Percentiles rank a stretch among this genome's conserved stretches.
phyloP scores from a whole-genome alignment of 2,329 filamentous ascomycete species.

The Xylaria sp. region DNA sequence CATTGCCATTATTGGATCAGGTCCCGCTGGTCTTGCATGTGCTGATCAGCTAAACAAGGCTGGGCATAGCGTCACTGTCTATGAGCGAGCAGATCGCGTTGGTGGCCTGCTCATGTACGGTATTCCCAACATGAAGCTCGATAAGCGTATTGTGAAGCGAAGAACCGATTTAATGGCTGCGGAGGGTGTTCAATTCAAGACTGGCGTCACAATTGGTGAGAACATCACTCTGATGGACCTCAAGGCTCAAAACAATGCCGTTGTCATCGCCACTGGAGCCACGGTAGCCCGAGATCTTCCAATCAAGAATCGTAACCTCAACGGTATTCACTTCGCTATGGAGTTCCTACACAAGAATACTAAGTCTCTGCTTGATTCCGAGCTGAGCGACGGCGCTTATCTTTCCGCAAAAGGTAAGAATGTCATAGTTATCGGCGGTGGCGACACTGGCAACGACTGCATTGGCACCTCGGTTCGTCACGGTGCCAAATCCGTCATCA shows the following conservation, averaged over 20 bases:
- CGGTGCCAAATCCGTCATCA: conserved; percentile 93
- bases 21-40: conserved; percentile 87
- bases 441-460: conserved; percentile 97
- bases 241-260: conserved; percentile 79
- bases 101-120: conserved; percentile 98
- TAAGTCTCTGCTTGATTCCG: conserved; percentile 94
- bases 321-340: conserved; percentile 96
- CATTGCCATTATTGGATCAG: conserved; percentile 89
- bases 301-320: conserved; percentile 86
- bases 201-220: conserved; percentile 80
- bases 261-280: conserved; percentile 90
- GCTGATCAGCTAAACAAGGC: conserved; percentile 95
- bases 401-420: conserved; percentile 96
- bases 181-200: conserved; percentile 86
- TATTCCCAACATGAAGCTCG: conserved; percentile 99
- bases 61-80: conserved; percentile 88
- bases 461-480: conserved; percentile 97
- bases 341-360: conserved; percentile 98
- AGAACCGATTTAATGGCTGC: conserved; percentile 94
- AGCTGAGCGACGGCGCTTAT: conserved; percentile 83
- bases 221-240: conserved; percentile 77
- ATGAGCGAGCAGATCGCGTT: conserved; percentile 89
- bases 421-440: conserved; percentile 95
- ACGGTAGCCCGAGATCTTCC: conserved; percentile 93
- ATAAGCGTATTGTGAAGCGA: conserved; percentile 96